A percentile compares a stretch with the other conserved stretches of the same genome.
These are phyloP conservation scores for Hortaea sp. DNA, from an alignment of 2,329 filamentous ascomycete genomes.

Conservation along the genomic window DNA sequence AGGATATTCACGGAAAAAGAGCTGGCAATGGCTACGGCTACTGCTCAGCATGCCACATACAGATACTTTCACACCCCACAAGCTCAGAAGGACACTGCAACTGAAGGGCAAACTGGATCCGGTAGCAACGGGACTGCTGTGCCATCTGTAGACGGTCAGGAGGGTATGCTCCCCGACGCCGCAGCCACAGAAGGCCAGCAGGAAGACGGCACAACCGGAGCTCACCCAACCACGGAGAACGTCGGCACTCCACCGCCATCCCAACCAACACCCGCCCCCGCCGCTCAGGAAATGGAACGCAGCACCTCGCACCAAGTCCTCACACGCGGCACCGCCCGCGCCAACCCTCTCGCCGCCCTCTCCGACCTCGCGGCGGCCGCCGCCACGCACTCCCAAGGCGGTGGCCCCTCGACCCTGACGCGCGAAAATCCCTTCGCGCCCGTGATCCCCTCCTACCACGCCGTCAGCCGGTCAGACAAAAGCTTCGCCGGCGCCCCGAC, in stretches of 20 bases:
- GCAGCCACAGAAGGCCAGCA: not conserved
- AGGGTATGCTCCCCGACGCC: not conserved
- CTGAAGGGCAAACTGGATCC: slow-evolving; percentile 13
- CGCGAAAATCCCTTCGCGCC: slow-evolving; percentile 34
- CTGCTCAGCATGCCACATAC: slow-evolving; percentile 49
- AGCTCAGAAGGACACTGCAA: slow-evolving; percentile 7
- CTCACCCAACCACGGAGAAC: slow-evolving; percentile 13
- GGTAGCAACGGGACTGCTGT: slow-evolving; percentile 20
- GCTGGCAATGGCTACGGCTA: slow-evolving; percentile 50
- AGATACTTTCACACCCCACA: slow-evolving; percentile 46
- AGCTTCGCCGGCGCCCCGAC: slow-evolving; percentile 34
- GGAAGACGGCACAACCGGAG: not conserved
- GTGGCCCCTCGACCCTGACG: slow-evolving; percentile 12
- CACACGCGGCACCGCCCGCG: slow-evolving; percentile 38
- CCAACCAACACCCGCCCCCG: slow-evolving; percentile 14
- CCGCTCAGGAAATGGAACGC: slow-evolving; percentile 46
- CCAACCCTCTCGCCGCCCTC: slow-evolving; percentile 41
- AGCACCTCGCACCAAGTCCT: slow-evolving; percentile 48
- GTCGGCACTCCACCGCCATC: slow-evolving; percentile 16
- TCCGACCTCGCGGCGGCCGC: slow-evolving; percentile 43
- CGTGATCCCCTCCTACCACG: slow-evolving; percentile 34
- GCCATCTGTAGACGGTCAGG: slow-evolving; percentile 18
- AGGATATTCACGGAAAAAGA: slow-evolving; percentile 60
- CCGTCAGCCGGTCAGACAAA: slow-evolving; percentile 38
- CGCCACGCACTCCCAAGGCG: slow-evolving; percentile 23